phyloP scores from a whole-genome alignment of 148 eudicot species.

The Rhododendron ovatum region DNA sequence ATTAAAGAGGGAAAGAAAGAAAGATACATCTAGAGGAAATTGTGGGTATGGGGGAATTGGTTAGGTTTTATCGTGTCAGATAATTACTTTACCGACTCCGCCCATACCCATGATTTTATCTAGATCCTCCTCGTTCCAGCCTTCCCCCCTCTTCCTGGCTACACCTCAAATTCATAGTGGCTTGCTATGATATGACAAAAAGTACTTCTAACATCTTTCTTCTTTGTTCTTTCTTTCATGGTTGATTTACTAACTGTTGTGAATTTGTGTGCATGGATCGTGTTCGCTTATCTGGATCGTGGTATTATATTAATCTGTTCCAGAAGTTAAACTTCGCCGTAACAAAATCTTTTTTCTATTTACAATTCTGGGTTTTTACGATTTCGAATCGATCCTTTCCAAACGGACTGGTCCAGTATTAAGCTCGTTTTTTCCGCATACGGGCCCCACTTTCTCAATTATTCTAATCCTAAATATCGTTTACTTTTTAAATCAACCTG shows the following conservation, averaged over 20 bases:
- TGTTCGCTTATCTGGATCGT: not conserved
- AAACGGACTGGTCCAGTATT: too few relatives aligned
- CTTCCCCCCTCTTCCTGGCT: too few relatives aligned
- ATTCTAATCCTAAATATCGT: too few relatives aligned
- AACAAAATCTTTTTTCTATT: too few relatives aligned
- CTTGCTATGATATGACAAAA: not conserved
- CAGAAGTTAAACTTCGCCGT: too few relatives aligned
- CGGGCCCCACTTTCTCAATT: too few relatives aligned
- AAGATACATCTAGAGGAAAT: not conserved
- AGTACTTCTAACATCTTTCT: not conserved
- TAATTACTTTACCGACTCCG: not conserved
- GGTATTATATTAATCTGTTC: not conserved
- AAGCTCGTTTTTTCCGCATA: too few relatives aligned
- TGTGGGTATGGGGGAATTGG: not conserved
- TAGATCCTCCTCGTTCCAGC: not conserved
- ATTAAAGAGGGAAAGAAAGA: not conserved
- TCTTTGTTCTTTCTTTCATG: not conserved
- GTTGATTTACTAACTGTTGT: not conserved
- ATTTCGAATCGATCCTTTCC: too few relatives aligned
- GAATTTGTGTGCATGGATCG: not conserved
- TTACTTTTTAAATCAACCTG: too few relatives aligned
- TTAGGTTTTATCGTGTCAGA: not conserved
- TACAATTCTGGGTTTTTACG: too few relatives aligned
- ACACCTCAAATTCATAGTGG: not conserved
- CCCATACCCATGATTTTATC: not conserved